Percentiles rank a stretch among this genome's conserved stretches.
Conservation (phyloP, 169 alveolate species). For the Plasmodium falciparum region DNA sequence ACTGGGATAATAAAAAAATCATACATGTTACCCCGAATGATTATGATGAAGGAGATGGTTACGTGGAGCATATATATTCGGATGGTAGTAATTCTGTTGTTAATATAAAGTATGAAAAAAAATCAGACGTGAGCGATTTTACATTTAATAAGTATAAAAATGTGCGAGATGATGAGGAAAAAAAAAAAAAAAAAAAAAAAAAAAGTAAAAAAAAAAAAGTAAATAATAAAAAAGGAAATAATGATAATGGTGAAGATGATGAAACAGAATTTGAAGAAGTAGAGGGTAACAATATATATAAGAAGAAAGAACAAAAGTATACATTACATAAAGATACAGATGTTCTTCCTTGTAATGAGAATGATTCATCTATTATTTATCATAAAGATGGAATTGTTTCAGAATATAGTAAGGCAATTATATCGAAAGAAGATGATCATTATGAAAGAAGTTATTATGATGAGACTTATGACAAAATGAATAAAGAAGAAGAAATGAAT, state of each 20-base stretch:
- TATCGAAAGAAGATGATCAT: no score
- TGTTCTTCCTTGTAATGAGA: no score
- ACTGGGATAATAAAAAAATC: constrained; percentile 1
- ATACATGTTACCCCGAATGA: background rate
- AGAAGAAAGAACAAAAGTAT: background rate
- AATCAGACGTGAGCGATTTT: constrained; percentile 17
- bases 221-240: background rate
- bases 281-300: no score
- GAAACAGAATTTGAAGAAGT: no score
- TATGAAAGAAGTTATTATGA: no score
- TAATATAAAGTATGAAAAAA: constrained; percentile 12
- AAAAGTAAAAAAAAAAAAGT: background rate
- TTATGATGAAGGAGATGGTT: background rate
- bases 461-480: background rate
- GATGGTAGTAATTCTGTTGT: constrained; percentile 18
- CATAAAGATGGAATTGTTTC: no score
- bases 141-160: constrained; percentile 17
- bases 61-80: background rate
- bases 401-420: no score
- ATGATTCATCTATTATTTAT: no score
- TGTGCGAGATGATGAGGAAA: background rate
- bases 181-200: background rate
- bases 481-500: constrained; percentile 15
- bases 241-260: no score
- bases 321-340: no score